A percentile compares a stretch with the other conserved stretches of the same genome.
Conservation (phyloP, 176 grass and related monocot genomes). For the Oryza meyeriana region DNA sequence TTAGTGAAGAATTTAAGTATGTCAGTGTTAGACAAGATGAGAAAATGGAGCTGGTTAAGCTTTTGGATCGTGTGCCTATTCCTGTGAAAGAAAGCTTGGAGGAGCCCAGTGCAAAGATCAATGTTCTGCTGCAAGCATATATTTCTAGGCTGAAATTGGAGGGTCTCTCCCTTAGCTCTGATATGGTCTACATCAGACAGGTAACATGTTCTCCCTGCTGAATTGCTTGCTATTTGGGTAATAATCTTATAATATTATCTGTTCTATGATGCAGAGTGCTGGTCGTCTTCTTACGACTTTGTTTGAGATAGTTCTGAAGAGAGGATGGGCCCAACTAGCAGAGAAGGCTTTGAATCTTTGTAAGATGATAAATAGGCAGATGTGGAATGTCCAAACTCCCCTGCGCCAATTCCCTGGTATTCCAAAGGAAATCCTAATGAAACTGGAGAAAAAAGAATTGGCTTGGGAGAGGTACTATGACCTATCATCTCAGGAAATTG, state of each 20-base stretch:
- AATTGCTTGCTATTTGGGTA: conserved; percentile 18
- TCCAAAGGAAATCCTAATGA: conserved; percentile 95
- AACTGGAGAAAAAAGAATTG: conserved; percentile 93
- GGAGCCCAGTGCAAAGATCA: conserved; percentile 98
- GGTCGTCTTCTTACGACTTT: conserved; percentile 78
- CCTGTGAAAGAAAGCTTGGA: conserved; percentile 98
- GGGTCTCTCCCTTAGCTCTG: conserved; percentile 82
- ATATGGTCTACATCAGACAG: conserved; percentile 97
- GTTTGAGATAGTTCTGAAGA: conserved; percentile 93
- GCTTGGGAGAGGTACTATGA: conserved; percentile 94
- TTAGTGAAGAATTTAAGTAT: conserved; percentile 99
- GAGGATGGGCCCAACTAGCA: conserved; percentile 89
- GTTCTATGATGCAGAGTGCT: conserved; percentile 66
- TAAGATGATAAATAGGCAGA: conserved; percentile 96
- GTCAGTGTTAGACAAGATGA: conserved; percentile 87
- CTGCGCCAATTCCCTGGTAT: conserved; percentile 82
- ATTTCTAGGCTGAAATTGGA: conserved; percentile 89
- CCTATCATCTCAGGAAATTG: conserved; percentile 88
- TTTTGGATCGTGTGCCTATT: conserved; percentile 90
- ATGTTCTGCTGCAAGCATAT: conserved; percentile 93
- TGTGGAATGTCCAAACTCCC: conserved; percentile 96
- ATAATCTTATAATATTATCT: conserved; percentile 29
- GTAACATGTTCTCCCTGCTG: conserved; percentile 24
- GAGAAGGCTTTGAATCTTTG: conserved; percentile 94
- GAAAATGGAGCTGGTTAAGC: conserved; percentile 94